Base-by-base conservation (phyloP, 768 basidiomycete genomes). In the Tricholoma hemisulphureum region DNA sequence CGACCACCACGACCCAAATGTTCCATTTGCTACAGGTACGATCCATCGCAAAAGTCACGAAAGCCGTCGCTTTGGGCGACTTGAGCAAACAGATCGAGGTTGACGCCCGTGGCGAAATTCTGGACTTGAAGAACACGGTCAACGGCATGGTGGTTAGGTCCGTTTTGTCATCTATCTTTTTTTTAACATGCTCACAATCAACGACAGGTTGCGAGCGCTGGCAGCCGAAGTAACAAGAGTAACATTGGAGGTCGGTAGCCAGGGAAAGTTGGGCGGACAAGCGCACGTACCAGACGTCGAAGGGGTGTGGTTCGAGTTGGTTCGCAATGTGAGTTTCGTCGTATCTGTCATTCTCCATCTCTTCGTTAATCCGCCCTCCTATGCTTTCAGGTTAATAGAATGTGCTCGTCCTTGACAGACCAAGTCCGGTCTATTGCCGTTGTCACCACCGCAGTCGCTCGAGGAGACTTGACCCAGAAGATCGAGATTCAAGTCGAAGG, bases 391-490 rank as follows among this genome's bases (percentile, higher is more conserved):
- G 87, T 91, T 58, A 88, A 89, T 74, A 80, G 88, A 59, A 90
- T 90, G 88, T 90, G 88, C 74, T 82, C 83, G 6, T 88, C 84
- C 56, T 73, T 89, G 68, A 92, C 91, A 34, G 88, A 89, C 70
- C 93, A 96, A 88, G 93, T 95, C 54, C 87, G 93, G 63, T 93
- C 90, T 0, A 96, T 98, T 65, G 93, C 95, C 8, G 87, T 91
- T 41, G 93, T 94, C 6, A 96, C 91, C 3, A 93, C 89, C 2
- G 91, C 91, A 11, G 93, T 96, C 59, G 93, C 94, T 28, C 83
- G 84, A 49, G 94, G 95, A 31, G 93, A 98, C 69, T 77, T 94
- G 77, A 91, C 89, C 1, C 91, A 93, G 74, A 95, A 93, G 79
- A 93, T 98, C 67, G 89, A 93, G 65, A 94, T 98, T 60, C 85